These are phyloP conservation scores for Phytophthora tubulina DNA, from an alignment of 352 stramenopile genomes.

Conservation along the genomic window DNA sequence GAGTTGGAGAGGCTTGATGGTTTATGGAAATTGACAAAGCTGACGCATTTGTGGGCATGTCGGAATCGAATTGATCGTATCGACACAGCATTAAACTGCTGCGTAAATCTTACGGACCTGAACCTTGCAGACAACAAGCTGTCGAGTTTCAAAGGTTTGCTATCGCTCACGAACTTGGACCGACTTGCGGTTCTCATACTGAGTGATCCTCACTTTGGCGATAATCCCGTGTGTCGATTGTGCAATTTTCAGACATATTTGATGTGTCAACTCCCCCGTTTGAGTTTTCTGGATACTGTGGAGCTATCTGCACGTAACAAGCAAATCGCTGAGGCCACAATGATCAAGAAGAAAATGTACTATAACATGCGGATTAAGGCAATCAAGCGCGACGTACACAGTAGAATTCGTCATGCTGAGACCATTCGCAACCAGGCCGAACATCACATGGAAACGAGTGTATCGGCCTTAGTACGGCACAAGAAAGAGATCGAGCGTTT, in stretches of 20 bases:
- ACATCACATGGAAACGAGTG: slow-evolving; percentile 60
- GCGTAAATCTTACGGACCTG: slow-evolving; percentile 71
- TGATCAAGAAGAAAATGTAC: slow-evolving; percentile 96
- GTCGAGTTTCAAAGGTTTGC: slow-evolving; percentile 88
- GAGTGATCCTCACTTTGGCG: slow-evolving; percentile 90
- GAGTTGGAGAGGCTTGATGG: slow-evolving; percentile 62
- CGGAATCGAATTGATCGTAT: slow-evolving; percentile 81
- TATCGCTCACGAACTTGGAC: slow-evolving; percentile 77
- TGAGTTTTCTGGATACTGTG: slow-evolving; percentile 77
- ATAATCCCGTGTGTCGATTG: slow-evolving; percentile 91
- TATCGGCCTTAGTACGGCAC: slow-evolving; percentile 50
- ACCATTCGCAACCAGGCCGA: slow-evolving; percentile 54
- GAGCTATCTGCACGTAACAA: slow-evolving; percentile 85
- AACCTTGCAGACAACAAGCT: slow-evolving; percentile 90
- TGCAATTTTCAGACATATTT: slow-evolving; percentile 95
- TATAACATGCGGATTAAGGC: slow-evolving; percentile 95
- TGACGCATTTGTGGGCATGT: slow-evolving; percentile 80
- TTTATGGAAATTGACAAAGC: slow-evolving; percentile 56
- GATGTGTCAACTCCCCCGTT: slow-evolving; percentile 84
- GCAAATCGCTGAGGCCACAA: slow-evolving; percentile 90
- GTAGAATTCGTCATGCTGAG: slow-evolving; percentile 59
- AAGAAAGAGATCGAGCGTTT: slow-evolving; percentile 81
- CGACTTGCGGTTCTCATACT: slow-evolving; percentile 72
- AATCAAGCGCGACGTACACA: slow-evolving; percentile 86
- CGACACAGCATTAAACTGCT: slow-evolving; percentile 68